Base-by-base conservation (phyloP, 1,284 basidiomycete genomes). In the Pyrrhoderma lamaoense region DNA sequence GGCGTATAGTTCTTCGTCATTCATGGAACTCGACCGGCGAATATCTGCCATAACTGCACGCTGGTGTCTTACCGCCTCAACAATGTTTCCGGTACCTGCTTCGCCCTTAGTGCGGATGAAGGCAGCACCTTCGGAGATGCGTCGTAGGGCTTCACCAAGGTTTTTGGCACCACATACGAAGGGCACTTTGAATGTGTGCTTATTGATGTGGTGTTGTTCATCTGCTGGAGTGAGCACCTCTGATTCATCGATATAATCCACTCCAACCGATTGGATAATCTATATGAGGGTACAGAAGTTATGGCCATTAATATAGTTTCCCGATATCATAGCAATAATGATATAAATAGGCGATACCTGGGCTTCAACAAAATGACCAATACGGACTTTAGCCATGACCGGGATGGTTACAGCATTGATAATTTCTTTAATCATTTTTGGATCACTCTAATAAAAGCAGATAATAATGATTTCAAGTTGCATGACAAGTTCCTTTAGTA, bases 101-200 rank as follows among this genome's bases (percentile, higher is more conserved):
- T 93, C 91, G 57, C 96, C 94, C 71, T 96, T 97, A 55, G 94
- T 96, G 61, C 94, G 89, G 68, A 98, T 93, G 75, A 93, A 93
- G 8, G 94, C 91, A 1, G 93, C 96, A 54, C 95, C 96, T 68
- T 99, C 95, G 25, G 90, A 93, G 65, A 99, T 97, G 59, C 95
- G 85, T 38, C 95, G 84, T 3, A 99, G 77, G 2, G 96, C 95
- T 71, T 99, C 95, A 56, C 93, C 89, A 52, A 89, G 76, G 63
- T 86, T 82, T 25, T 82, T 79, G 34, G 84, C 81, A 52, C 87
- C 90, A 60, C 87, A 91, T 8, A 89, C 87, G 56, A 89, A 89
- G 5, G 88, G 88, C n/a, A 89, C 76, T 68, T 93, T 93, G 79
- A 86, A 95, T 23, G 76, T 74, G 68, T 94, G 92, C 70, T 95